These are phyloP conservation scores for Mucor irregularis DNA, from an alignment of 371 early-diverging fungal genomes.

Conservation along the genomic window DNA sequence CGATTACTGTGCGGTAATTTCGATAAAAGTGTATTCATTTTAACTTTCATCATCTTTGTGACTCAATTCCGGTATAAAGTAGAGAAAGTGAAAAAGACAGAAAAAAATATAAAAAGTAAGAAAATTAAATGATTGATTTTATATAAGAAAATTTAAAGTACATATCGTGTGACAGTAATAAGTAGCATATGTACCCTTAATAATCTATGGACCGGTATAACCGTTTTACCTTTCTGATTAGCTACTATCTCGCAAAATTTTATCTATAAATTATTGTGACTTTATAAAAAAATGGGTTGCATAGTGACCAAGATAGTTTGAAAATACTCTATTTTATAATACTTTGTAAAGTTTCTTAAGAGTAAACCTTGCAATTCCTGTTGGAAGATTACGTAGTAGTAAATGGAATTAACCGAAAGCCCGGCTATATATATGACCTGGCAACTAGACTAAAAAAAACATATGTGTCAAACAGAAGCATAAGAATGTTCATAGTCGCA, in stretches of 20 bases:
- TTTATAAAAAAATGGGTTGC: not conserved
- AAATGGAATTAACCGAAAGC: slow-evolving; percentile 1
- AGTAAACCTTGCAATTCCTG: not conserved
- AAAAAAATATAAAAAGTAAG: not conserved
- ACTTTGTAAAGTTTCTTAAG: not conserved
- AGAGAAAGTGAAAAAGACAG: not conserved
- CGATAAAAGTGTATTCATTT: not conserved
- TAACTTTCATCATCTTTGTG: not conserved
- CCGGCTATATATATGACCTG: slow-evolving; percentile 2
- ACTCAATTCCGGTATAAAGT: not conserved
- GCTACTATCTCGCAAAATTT: not conserved
- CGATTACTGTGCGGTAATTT: not conserved
- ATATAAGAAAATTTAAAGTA: too few species aligned
- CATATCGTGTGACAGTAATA: slow-evolving; percentile 5
- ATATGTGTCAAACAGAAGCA: slow-evolving; percentile 2
- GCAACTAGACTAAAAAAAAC: not conserved
- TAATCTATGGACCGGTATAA: not conserved
- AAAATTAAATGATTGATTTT: too few species aligned
- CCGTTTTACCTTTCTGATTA: not conserved
- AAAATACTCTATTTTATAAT: too few species aligned
- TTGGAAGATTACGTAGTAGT: not conserved
- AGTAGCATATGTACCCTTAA: not conserved
- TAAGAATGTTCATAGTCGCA: slow-evolving; percentile 3
- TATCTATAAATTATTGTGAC: too few species aligned
- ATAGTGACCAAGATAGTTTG: too few species aligned